Base-by-base conservation (phyloP, 2,329 filamentous ascomycete genomes). In the Fusarium musae region DNA sequence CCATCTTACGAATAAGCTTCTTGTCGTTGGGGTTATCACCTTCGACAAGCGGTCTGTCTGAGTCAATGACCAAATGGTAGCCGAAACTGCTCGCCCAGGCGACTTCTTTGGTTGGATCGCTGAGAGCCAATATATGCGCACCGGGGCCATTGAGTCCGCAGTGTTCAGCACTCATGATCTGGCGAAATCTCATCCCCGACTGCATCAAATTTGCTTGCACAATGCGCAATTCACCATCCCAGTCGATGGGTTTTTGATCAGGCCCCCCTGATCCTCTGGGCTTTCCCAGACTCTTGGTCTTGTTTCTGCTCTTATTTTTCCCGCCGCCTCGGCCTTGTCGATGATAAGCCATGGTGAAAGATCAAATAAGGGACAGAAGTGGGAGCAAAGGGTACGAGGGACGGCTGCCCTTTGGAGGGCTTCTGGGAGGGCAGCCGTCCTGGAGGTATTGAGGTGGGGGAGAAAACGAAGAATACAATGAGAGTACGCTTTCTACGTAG, bases 331-430 rank as follows among this genome's bases (percentile, higher is more conserved):
- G 9, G 23, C 42, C n/a, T 44, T 44, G 42, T 17, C 42, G 42
- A 26, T 44, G 42, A 26, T 3, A 17, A 44, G 15, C 23, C 23
- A 44, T 17, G 23, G 5, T 7, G 0, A 19, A 26, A 21, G n/a
- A 26, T 44, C 6, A 26, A 44, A 26, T 44, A 10, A 44, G 42
- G 42, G 23, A 44, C 42, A 26, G 16, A 44, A 8, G 23, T 26
- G 23, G 1, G 16, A 44, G 42, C 2, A 44, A 44, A 17, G 1
- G 13, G 4, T 5, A 26, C 9, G 16, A 19, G 0, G 23, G n/a
- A 17, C 42, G 2, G 6, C n/a, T 26, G 42, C 42, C 42, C 15
- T 5, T 26, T 23, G 42, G 9, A 17, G 5, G 1, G 16, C 5
- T 2, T 10, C 11, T 43, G 4, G n/a, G 42, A 43, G 6, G n/a